Base-by-base conservation (phyloP, 2,329 filamentous ascomycete species). In the Sporothrix dimorphospora region DNA sequence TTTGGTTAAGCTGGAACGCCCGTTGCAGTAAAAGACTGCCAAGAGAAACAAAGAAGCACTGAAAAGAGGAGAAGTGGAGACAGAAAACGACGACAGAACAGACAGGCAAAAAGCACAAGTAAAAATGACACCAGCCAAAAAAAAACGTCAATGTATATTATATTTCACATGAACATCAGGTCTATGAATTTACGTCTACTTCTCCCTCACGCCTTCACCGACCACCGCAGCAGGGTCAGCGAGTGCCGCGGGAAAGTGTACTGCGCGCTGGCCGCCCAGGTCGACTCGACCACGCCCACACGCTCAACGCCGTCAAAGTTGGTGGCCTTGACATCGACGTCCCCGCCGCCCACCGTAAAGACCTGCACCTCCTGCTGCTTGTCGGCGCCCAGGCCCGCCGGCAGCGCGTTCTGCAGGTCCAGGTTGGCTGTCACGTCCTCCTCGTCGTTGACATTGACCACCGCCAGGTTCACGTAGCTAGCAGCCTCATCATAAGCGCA, bases 381-480 rank as follows among this genome's bases (percentile, higher is more conserved):
- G 55, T 40, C 55, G 2, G 55, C 55, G 8, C 30, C 30, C 19
- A 61, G 14, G n/a, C 55, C 24, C 7, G 57, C 34, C 7, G 57
- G 34, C 57, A 61, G 34, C 8, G 57, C 57, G 2, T 61, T 21
- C 19, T 42, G 19, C 12, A 21, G 49, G 14, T 61, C 91, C 91
- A 94, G 57, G 81, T 86, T 72, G 83, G 87, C 87, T 73, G 87
- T 84, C 70, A 91, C 89, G 71, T 85, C 87, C 74, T 86, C 83
- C 9, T 85, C 84, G 74, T 91, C 88, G 73, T 86, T 84, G 40
- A 93, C 86, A 78, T 96, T 96, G 19, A 94, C 91, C 0, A 94
- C 92, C 3, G 87, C 91, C 74, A 95, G 76, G 74, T 85, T 91
- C 0, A 91, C 83, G 69, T 83, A 86, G 0, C 91, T 91, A 34